Percentiles rank a stretch among this genome's conserved stretches.
phyloP scores from a whole-genome alignment of 345 rosid genomes.

The Eutrema japonicum region DNA sequence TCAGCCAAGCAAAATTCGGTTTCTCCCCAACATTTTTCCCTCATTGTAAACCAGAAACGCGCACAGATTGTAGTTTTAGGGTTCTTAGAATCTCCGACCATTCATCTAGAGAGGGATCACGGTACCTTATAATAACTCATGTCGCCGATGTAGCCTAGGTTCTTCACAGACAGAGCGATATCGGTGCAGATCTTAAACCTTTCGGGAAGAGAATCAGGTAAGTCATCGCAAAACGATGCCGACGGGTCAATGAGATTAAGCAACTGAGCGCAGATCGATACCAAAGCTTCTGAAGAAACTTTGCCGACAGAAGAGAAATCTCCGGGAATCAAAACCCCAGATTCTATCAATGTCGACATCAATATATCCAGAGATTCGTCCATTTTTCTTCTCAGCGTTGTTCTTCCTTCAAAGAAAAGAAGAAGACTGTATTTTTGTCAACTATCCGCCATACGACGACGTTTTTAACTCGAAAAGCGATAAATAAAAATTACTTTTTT shows the following conservation, averaged over 20 bases:
- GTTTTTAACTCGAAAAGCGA: background rate
- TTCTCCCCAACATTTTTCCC: too few species aligned
- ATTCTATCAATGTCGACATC: constrained; percentile 50
- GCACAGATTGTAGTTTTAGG: background rate
- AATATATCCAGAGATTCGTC: constrained; percentile 49
- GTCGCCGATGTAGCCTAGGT: constrained; percentile 67
- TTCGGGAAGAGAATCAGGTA: constrained; percentile 59
- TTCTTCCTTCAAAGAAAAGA: background rate
- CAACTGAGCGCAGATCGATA: constrained; percentile 67
- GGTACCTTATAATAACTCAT: constrained; percentile 67
- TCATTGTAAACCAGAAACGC: background rate
- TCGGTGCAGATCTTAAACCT: constrained; percentile 67
- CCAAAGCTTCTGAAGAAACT: constrained; percentile 50
- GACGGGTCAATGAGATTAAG: constrained; percentile 57
- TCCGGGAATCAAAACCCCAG: constrained; percentile 60
- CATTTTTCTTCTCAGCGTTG: constrained; percentile 37
- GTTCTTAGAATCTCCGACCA: background rate
- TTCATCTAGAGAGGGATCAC: background rate
- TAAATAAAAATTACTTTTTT: background rate
- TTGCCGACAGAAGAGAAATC: constrained; percentile 48
- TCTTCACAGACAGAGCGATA: constrained; percentile 56
- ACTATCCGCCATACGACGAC: constrained; percentile 8
- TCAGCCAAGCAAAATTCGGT: background rate
- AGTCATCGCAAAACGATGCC: constrained; percentile 42
- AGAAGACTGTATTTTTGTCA: background rate